These are phyloP conservation scores for Xerocomus potaroensis DNA, from an alignment of 768 basidiomycete species.

Conservation along the genomic window DNA sequence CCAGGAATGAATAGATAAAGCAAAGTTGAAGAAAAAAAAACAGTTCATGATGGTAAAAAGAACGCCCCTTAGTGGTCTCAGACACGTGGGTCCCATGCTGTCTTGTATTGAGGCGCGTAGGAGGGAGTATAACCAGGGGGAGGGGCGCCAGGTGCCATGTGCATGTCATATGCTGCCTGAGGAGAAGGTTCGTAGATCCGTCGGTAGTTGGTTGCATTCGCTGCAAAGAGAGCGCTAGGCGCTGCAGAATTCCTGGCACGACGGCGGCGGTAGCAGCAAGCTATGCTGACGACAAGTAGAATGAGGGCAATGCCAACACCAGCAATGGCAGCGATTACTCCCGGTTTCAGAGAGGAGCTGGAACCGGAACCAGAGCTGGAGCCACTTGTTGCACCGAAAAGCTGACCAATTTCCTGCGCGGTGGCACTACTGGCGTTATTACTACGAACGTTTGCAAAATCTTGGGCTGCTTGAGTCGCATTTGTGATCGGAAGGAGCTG, in stretches of 20 bases:
- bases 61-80: not conserved
- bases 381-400: conserved; percentile 34
- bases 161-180: conserved; percentile 26
- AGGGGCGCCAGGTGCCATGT: conserved; percentile 13
- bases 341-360: not conserved
- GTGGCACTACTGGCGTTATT: not conserved
- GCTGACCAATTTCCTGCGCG: conserved; percentile 31
- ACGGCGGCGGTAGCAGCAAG: conserved; percentile 11
- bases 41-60: not conserved
- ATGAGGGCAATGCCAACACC: conserved; percentile 6
- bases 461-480: conserved; percentile 34
- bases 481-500: conserved; percentile 59
- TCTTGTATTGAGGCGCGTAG: conserved; percentile 18
- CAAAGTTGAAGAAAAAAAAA: not conserved
- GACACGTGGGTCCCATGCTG: conserved; percentile 24
- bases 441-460: conserved; percentile 12
- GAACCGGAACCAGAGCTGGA: conserved; percentile 32
- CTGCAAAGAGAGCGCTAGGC: conserved; percentile 6
- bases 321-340: conserved; percentile 17
- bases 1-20: not conserved
- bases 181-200: conserved; percentile 26
- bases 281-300: not conserved
- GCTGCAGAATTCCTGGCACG: conserved; percentile 5
- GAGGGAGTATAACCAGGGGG: conserved; percentile 13
- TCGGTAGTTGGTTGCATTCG: conserved; percentile 13